Evolutionary conservation across 768 basidiomycete species (phyloP).

Genomic region (Tephrocybe rancida): DNA sequence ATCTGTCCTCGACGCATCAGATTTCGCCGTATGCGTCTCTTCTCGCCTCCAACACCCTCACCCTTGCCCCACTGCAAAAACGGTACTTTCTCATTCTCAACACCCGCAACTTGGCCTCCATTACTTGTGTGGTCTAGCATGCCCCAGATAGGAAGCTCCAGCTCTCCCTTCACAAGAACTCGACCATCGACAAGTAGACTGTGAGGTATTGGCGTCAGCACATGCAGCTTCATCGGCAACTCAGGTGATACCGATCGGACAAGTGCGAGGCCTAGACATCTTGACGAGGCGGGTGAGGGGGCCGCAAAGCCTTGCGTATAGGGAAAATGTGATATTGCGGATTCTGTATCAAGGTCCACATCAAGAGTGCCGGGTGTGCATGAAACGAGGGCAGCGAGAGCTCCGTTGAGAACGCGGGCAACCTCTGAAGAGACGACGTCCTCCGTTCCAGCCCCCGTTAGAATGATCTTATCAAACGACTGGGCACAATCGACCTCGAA

Average conservation of each 20-base stretch:
- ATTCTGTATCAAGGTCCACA: constrained; percentile 11
- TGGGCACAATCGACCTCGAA: constrained; percentile 65
- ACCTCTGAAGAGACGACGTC: constrained; percentile 78
- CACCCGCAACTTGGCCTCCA: constrained; percentile 41
- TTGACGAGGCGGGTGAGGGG: constrained; percentile 63
- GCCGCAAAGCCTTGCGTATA: constrained; percentile 59
- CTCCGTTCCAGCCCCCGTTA: constrained; percentile 76
- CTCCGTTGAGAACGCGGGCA: constrained; percentile 72
- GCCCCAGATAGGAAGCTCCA: constrained; percentile 87
- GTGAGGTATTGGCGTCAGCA: constrained; percentile 79
- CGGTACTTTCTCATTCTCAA: constrained; percentile 62
- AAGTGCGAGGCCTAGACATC: constrained; percentile 76
- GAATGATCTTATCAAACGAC: constrained; percentile 64
- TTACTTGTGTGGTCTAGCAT: constrained; percentile 72
- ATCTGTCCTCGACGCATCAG: constrained; percentile 83
- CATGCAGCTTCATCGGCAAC: constrained; percentile 58
- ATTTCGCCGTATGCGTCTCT: constrained; percentile 77
- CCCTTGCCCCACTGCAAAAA: constrained; percentile 79
- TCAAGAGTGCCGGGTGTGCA: constrained; percentile 47
- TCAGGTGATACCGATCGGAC: constrained; percentile 56
- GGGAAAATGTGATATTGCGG: constrained; percentile 32
- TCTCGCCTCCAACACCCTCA: constrained; percentile 73
- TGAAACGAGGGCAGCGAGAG: constrained; percentile 74
- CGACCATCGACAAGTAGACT: constrained; percentile 41
- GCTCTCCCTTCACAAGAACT: constrained; percentile 80